Evolutionary conservation across 139 green algal genomes (phyloP), one percentile per base, ranked within the genome.

Genomic region (Chlamydomonas asymmetrica): DNA sequence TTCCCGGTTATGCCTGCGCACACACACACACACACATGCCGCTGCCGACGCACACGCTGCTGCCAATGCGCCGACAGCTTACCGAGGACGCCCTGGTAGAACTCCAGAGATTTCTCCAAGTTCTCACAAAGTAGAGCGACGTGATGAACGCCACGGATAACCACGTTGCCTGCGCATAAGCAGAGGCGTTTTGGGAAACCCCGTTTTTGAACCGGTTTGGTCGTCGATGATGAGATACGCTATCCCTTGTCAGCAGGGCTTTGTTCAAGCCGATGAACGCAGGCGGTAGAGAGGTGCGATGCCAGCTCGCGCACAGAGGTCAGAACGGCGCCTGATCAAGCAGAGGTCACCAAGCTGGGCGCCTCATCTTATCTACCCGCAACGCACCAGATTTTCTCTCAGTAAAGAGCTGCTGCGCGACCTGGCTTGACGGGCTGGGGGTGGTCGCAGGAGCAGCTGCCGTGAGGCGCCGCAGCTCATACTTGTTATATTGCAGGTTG

Each of bases 91-190:
- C 88, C 86, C 32, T 84, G 78, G 73, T 97, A 98, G 62, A 97
- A 97, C 27, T 89, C 85, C 50, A 97, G 71, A 13, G 86, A 92
- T 23, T 61, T 63, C 67, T 97, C 85, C 54, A 97, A 82, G 73
- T 93, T 85, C n/a, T 91, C 40, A 57, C 88, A 92, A 22, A 98
- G 84, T 2, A 98, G 74, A 0, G 84, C 94, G 2, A 97, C 90
- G 66, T 98, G 94, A 78, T 98, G 94, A 31, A 98, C 83, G 1
- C 94, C 94, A 1, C 92, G 79, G 71, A 93, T 94, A 18, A 73
- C 63, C 18, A 95, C 64, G 50, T 71, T 66, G 57, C 74, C 82
- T 85, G 76, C 76, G 32, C 0, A 20, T 2, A n/a, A 29, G 66
- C 31, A 40, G 2, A 22, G 52, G 9, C 4, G 8, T 20, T 2